phyloP scores from a whole-genome alignment of 2,329 filamentous ascomycete species.

The Thielaviopsis euricoi region DNA sequence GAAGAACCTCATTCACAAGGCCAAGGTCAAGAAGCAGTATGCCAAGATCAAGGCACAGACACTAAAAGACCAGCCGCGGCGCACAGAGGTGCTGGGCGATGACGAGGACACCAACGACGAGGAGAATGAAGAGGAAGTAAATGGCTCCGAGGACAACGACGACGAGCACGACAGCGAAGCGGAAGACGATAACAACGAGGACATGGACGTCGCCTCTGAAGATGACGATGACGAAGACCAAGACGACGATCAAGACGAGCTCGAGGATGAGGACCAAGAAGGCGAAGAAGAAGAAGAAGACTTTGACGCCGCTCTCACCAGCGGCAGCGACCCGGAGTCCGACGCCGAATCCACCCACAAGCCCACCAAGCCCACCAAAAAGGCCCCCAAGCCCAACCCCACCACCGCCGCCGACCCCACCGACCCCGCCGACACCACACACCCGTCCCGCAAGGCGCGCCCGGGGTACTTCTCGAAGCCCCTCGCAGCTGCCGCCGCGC shows the following conservation, averaged over 20 bases:
- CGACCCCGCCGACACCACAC: constrained; percentile 1
- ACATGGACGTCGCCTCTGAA: neutral
- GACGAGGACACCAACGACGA: constrained; percentile 2
- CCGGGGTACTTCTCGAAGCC: constrained; percentile 53
- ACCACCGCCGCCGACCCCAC: neutral
- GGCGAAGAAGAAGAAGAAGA: neutral
- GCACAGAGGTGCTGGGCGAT: neutral
- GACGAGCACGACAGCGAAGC: constrained; percentile 6
- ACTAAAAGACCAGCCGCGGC: constrained; percentile 1
- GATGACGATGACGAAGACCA: constrained; percentile 15
- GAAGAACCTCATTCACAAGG: constrained; percentile 72
- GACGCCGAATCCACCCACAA: neutral
- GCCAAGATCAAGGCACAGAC: constrained; percentile 56
- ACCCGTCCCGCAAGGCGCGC: constrained; percentile 12
- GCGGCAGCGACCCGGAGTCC: neutral
- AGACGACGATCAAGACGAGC: constrained; percentile 12
- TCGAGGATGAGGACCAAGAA: constrained; percentile 20
- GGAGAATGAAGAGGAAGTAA: constrained; percentile 15
- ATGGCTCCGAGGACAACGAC: neutral
- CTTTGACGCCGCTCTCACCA: constrained; percentile 1
- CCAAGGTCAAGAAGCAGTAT: constrained; percentile 85
- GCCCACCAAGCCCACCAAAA: constrained; percentile 8
- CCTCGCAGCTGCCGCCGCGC: constrained; percentile 26
- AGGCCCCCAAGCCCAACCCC: neutral
- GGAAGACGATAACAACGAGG: neutral